phyloP scores from a whole-genome alignment of 805 yeast genomes.

The Ogataea pini region DNA sequence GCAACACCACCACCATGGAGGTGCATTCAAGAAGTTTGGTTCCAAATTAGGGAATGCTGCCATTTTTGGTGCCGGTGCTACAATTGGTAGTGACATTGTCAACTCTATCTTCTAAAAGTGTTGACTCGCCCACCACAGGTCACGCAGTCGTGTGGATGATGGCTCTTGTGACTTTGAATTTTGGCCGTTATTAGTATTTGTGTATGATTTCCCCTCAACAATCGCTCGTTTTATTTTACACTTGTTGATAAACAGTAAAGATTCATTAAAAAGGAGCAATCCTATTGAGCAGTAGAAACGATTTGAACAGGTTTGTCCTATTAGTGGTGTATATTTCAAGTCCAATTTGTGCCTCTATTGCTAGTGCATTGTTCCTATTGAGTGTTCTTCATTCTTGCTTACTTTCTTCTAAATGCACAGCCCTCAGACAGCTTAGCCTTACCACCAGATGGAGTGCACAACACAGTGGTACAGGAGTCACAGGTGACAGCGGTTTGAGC shows the following conservation, averaged over 20 bases:
- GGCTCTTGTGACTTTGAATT: background rate
- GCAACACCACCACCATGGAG: slow-evolving; percentile 22
- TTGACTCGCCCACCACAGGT: too few species aligned
- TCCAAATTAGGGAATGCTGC: slow-evolving; percentile 92
- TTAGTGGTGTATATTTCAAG: background rate
- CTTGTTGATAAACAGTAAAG: slow-evolving; percentile 7
- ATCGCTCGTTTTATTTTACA: background rate
- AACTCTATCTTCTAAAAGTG: slow-evolving; percentile 59
- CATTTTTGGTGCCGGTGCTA: slow-evolving; percentile 96
- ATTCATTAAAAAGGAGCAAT: slow-evolving; percentile 6
- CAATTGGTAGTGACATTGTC: slow-evolving; percentile 84
- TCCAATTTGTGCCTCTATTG: background rate
- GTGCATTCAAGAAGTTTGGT: slow-evolving; percentile 64
- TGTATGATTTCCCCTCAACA: background rate
- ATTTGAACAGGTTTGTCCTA: background rate
- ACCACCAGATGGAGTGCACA: slow-evolving; percentile 99
- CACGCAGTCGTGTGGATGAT: background rate
- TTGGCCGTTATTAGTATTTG: background rate
- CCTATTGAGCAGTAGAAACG: background rate
- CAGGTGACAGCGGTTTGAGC: slow-evolving; percentile 99
- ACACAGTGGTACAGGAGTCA: slow-evolving; percentile 97
- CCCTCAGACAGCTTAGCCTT: slow-evolving; percentile 99
- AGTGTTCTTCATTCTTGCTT: slow-evolving; percentile 35
- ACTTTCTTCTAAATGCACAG: slow-evolving; percentile 99
- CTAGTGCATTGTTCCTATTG: background rate